Conservation (phyloP, 1,139 yeast species). For the Suhomyces chickasaworum region DNA sequence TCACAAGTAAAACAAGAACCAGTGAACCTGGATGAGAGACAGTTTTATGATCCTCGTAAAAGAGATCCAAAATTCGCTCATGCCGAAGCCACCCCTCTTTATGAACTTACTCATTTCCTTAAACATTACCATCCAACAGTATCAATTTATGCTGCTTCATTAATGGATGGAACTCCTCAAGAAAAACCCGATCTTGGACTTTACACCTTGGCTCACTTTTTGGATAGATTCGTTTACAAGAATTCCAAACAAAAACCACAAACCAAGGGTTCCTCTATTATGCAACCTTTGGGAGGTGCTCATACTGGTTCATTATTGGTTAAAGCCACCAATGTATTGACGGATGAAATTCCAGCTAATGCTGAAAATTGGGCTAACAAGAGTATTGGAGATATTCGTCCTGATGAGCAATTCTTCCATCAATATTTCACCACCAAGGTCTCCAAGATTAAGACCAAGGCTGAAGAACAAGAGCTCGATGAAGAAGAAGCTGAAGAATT, state of each 20-base stretch:
- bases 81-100: conserved; percentile 76
- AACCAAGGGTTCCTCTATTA: conserved; percentile 84
- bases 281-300: conserved; percentile 96
- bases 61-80: conserved; percentile 90
- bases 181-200: conserved; percentile 87
- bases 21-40: too few relatives aligned
- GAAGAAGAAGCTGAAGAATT: conserved; percentile 51
- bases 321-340: conserved; percentile 56
- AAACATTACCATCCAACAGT: conserved; percentile 93
- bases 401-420: conserved; percentile 88
- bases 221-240: conserved; percentile 93
- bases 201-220: conserved; percentile 83
- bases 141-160: conserved; percentile 72
- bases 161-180: conserved; percentile 47
- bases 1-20: too few relatives aligned
- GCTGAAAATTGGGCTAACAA: conserved; percentile 79
- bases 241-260: conserved; percentile 78
- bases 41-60: conserved; percentile 76
- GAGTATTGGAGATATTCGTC: conserved; percentile 66
- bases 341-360: conserved; percentile 65
- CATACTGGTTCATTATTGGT: conserved; percentile 79
- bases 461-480: conserved; percentile 22
- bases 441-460: conserved; percentile 43
- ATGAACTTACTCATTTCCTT: conserved; percentile 80
- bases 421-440: conserved; percentile 77